Conservation (phyloP, 2,329 filamentous ascomycete genomes). For the Pyrenophora seminiperda region DNA sequence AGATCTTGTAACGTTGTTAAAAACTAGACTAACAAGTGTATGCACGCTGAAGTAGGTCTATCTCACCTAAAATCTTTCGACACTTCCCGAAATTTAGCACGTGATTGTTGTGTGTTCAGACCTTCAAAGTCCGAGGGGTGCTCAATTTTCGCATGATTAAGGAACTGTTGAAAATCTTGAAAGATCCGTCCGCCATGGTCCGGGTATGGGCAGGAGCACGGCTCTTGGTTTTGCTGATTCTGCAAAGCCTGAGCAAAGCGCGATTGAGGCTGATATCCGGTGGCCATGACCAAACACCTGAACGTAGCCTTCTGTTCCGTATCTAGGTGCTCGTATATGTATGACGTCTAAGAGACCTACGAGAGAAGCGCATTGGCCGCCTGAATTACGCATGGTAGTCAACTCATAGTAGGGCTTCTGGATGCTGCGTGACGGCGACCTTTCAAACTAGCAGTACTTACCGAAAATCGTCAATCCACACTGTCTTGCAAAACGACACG, state of each 20-base stretch:
- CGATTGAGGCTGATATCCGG: too few relatives aligned
- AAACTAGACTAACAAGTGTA: constrained; percentile 2
- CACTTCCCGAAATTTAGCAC: constrained; percentile 30
- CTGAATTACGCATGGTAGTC: too few relatives aligned
- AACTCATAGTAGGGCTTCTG: too few relatives aligned
- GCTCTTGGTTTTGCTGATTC: constrained; percentile 28
- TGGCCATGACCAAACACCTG: too few relatives aligned
- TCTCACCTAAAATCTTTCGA: constrained; percentile 28
- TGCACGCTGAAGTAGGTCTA: background rate
- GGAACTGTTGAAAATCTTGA: constrained; percentile 32
- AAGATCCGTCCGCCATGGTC: constrained; percentile 36
- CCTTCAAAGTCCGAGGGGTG: constrained; percentile 31
- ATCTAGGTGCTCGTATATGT: too few relatives aligned
- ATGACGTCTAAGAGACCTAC: too few relatives aligned
- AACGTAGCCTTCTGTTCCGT: too few relatives aligned
- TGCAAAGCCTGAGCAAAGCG: constrained; percentile 13
- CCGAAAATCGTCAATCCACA: background rate
- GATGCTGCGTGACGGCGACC: too few relatives aligned
- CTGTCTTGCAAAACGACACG: background rate
- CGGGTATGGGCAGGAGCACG: constrained; percentile 40
- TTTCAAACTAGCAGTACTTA: too few relatives aligned
- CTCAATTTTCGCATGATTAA: constrained; percentile 33
- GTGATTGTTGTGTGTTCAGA: constrained; percentile 26
- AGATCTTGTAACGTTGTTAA: constrained; percentile 23
- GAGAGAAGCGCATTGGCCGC: too few relatives aligned